Evolutionary conservation across 179 eudicot species (phyloP).

Genomic region (Beta lomatogona): DNA sequence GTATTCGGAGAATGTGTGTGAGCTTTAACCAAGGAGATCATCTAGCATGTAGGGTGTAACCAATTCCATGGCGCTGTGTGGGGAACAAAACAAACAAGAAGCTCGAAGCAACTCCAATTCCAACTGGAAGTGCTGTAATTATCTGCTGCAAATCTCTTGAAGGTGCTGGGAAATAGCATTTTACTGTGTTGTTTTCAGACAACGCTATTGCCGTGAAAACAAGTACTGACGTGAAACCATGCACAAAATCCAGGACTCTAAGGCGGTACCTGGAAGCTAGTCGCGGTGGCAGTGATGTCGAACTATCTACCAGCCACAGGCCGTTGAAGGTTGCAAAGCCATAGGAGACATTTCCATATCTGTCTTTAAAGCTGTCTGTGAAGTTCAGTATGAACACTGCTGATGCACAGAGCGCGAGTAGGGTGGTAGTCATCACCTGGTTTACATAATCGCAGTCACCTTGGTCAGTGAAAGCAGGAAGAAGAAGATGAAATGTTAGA

Average conservation of each 20-base stretch:
- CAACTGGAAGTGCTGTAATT: conserved; percentile 48
- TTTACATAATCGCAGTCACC: conserved; percentile 45
- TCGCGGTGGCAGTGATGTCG: conserved; percentile 27
- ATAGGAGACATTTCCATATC: conserved; percentile 52
- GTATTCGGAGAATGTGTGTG: background rate
- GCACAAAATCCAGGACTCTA: conserved; percentile 50
- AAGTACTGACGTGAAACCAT: conserved; percentile 47
- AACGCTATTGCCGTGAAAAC: conserved; percentile 59
- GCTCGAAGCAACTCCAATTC: conserved; percentile 57
- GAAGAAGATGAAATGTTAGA: conserved; percentile 55
- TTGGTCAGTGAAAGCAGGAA: conserved; percentile 56
- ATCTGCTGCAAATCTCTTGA: conserved; percentile 43
- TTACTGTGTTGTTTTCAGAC: conserved; percentile 56
- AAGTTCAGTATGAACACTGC: conserved; percentile 54
- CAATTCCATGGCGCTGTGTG: conserved; percentile 63
- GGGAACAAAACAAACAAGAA: conserved; percentile 63
- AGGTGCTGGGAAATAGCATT: conserved; percentile 56
- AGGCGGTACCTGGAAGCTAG: conserved; percentile 45
- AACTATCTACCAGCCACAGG: conserved; percentile 57
- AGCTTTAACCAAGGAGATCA: background rate
- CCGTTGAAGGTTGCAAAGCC: conserved; percentile 63
- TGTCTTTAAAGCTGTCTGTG: conserved; percentile 61
- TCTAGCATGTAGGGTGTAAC: conserved; percentile 19
- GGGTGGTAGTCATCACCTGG: conserved; percentile 33
- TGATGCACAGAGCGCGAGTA: conserved; percentile 42